Base-by-base conservation (phyloP, 495 filamentous ascomycete species). In the Penicillium robsamsonii region DNA sequence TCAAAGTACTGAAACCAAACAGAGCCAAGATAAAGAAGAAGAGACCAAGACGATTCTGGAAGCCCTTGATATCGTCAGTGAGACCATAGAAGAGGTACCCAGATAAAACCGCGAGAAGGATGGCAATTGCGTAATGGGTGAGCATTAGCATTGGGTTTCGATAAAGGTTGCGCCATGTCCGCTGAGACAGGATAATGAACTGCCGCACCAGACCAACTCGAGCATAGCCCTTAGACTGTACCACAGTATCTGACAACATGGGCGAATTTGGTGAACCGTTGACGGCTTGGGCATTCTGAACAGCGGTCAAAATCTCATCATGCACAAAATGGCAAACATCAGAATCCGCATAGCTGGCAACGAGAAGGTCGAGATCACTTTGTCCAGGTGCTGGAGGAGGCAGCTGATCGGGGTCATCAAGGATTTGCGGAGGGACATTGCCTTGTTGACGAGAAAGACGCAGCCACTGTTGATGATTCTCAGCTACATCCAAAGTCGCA, bases 141-240 rank as follows among this genome's bases (percentile, higher is more conserved):
- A 99, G 81, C 94, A 99, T 99, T 44, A 99, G 76, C 85, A 97
- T 92, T 17, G 94, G 94, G 70, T 99, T 97, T 38, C 94, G 86
- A 74, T 99, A 97, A 3, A 99, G 84, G 63, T 99, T 99, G 57
- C 87, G 88, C 95, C 95, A 97, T 0, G 95, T 99, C 29, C 94
- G 84, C 61, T 84, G 81, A 7, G 91, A 95, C 24, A 99, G 79
- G 61, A 99, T 96, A 30, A 83, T 64, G 70, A 97, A 97, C 66
- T 99, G 94, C 29, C 88, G 79, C 11, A 80, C 51, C 55, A 87
- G 84, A 22, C 95, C 85, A 56, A 96, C 74, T 53, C 93, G 87
- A 50, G 84, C 84, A 73, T 95, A 97, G 45, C 91, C 86, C 63
- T 85, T 91, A 66, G 92, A 54, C 38, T 84, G 50, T 22, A 63